Percentiles rank a stretch among this genome's conserved stretches.
phyloP scores from a whole-genome alignment of 495 filamentous ascomycete species.

The Xylaria curta region DNA sequence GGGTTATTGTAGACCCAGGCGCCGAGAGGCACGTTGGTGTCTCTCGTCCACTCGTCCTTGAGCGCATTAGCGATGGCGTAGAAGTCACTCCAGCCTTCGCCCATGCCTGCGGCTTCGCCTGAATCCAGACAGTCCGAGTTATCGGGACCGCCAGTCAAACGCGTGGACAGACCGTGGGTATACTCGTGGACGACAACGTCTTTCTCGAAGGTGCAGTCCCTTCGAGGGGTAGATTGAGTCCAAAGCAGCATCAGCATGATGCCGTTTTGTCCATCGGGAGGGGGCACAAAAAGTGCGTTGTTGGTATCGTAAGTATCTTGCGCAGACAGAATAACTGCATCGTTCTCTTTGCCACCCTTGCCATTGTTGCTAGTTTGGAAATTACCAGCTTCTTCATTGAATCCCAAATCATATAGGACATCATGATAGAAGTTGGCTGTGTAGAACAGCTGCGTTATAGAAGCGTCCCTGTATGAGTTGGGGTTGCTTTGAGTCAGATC shows the following conservation, averaged over 20 bases:
- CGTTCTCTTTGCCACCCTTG: slow-evolving; percentile 44
- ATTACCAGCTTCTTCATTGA: slow-evolving; percentile 54
- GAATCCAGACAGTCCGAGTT: slow-evolving; percentile 44
- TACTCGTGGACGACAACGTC: slow-evolving; percentile 50
- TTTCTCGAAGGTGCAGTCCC: slow-evolving; percentile 46
- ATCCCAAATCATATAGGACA: slow-evolving; percentile 52
- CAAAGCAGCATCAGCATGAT: slow-evolving; percentile 52
- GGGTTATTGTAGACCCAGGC: slow-evolving; percentile 42
- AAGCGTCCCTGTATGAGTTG: slow-evolving; percentile 43
- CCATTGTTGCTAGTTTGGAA: slow-evolving; percentile 52
- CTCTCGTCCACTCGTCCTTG: slow-evolving; percentile 43
- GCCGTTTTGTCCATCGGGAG: slow-evolving; percentile 46
- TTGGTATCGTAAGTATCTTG: slow-evolving; percentile 50
- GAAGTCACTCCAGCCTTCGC: slow-evolving; percentile 57
- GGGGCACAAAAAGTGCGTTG: slow-evolving; percentile 40
- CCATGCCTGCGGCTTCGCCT: slow-evolving; percentile 51
- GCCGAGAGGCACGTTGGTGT: slow-evolving; percentile 43
- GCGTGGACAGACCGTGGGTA: slow-evolving; percentile 43
- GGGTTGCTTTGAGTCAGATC: slow-evolving; percentile 32
- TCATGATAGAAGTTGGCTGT: slow-evolving; percentile 55
- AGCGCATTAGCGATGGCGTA: slow-evolving; percentile 48
- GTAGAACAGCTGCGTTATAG: slow-evolving; percentile 54
- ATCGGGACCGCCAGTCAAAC: slow-evolving; percentile 51
- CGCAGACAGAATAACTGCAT: slow-evolving; percentile 49
- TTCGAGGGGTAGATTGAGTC: slow-evolving; percentile 38